Evolutionary conservation across 2,329 filamentous ascomycete species (phyloP).

Genomic region (Zasmidium angulare): DNA sequence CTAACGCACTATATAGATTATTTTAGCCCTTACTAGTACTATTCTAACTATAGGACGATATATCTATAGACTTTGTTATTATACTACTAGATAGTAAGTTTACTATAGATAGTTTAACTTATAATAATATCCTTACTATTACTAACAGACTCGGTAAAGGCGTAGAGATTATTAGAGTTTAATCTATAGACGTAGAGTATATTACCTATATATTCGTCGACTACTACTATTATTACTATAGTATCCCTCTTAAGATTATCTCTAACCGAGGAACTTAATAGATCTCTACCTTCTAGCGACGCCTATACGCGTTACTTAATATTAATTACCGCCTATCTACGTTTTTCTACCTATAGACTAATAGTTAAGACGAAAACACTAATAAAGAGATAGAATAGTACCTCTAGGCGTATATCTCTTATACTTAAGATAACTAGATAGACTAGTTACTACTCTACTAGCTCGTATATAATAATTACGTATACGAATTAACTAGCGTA

Average conservation of each 20-base stretch:
- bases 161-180: too few species aligned
- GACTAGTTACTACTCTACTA: too few species aligned
- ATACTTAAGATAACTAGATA: not conserved
- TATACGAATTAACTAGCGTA: not conserved
- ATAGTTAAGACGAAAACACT: not conserved
- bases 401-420: not conserved
- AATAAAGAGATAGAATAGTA: slow-evolving; percentile 3
- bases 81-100: not conserved
- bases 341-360: not conserved
- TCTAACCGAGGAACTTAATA: not conserved
- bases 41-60: too few species aligned
- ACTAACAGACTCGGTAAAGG: not conserved
- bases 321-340: not conserved
- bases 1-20: not conserved
- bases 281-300: not conserved
- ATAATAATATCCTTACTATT: not conserved
- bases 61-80: not conserved
- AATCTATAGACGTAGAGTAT: not conserved
- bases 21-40: not conserved
- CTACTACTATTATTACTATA: not conserved
- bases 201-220: not conserved
- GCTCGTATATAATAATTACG: not conserved
- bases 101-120: not conserved
- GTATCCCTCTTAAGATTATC: not conserved
- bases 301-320: not conserved